Conservation (phyloP, 2,329 filamentous ascomycete genomes). For the Karstenula rhodostoma region DNA sequence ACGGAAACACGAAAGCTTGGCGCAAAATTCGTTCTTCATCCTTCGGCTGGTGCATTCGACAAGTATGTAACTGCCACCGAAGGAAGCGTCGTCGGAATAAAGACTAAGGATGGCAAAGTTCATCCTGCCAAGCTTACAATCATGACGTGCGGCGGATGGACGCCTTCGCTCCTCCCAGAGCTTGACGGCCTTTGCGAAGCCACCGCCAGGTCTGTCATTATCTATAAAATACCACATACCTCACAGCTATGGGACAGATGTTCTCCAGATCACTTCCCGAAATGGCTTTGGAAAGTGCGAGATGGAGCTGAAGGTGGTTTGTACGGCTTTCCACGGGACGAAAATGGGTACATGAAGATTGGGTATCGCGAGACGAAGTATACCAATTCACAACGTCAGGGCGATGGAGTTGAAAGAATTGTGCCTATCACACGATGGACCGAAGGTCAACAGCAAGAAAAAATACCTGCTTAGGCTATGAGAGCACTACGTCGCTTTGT, state of each 20-base stretch:
- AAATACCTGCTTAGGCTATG: slow-evolving; percentile 38
- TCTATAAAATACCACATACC: slow-evolving; percentile 54
- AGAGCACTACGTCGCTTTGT: slow-evolving; percentile 46
- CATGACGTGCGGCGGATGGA: slow-evolving; percentile 57
- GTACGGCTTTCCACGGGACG: slow-evolving; percentile 59
- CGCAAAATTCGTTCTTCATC: slow-evolving; percentile 54
- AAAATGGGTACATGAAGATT: slow-evolving; percentile 57
- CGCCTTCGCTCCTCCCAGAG: slow-evolving; percentile 52
- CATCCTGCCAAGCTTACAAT: slow-evolving; percentile 49
- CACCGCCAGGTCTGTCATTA: slow-evolving; percentile 57
- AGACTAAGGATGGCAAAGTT: slow-evolving; percentile 47
- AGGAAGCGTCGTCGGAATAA: slow-evolving; percentile 48
- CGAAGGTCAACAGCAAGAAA: slow-evolving; percentile 23
- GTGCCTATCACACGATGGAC: slow-evolving; percentile 52
- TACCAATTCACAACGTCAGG: slow-evolving; percentile 52
- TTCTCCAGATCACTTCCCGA: slow-evolving; percentile 56
- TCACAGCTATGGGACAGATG: slow-evolving; percentile 51
- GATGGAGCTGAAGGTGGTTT: slow-evolving; percentile 50
- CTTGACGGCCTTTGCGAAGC: slow-evolving; percentile 57
- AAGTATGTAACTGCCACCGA: slow-evolving; percentile 26
- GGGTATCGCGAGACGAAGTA: slow-evolving; percentile 61
- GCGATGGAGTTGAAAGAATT: slow-evolving; percentile 50
- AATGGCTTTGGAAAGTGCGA: slow-evolving; percentile 50
- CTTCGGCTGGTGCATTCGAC: slow-evolving; percentile 41
- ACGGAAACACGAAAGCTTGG: slow-evolving; percentile 50